These are phyloP conservation scores for Thermomucor indicae-seudaticae DNA, from an alignment of 371 early-diverging fungal genomes.

Conservation along the genomic window DNA sequence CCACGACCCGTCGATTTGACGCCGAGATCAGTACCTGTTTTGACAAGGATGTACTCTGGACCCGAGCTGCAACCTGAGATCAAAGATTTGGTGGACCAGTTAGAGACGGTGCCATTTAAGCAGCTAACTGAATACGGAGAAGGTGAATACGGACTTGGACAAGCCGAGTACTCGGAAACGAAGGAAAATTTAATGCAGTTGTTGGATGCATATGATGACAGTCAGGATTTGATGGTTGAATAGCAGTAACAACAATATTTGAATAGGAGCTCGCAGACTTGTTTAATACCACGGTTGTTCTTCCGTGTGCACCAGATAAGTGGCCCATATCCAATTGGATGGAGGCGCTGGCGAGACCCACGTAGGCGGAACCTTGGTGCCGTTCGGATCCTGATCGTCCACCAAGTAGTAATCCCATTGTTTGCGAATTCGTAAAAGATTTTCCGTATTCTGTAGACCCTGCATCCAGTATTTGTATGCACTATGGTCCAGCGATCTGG, in stretches of 20 bases:
- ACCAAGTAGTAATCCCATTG: constrained; percentile 37
- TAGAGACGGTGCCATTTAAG: constrained; percentile 27
- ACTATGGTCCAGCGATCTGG: constrained; percentile 12
- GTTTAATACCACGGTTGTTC: not conserved
- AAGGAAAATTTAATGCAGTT: constrained; percentile 46
- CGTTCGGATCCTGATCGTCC: not conserved
- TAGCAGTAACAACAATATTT: not conserved
- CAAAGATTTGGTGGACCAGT: constrained; percentile 23
- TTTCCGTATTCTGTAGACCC: constrained; percentile 23
- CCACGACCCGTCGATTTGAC: not conserved
- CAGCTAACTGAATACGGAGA: constrained; percentile 46
- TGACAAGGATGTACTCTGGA: constrained; percentile 41
- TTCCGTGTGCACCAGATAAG: constrained; percentile 9
- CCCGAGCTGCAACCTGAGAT: constrained; percentile 30
- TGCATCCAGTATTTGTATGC: constrained; percentile 40
- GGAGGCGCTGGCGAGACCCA: constrained; percentile 39
- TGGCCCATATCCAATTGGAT: constrained; percentile 41
- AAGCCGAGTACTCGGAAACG: constrained; percentile 43
- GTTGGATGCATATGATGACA: constrained; percentile 39
- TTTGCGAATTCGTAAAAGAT: constrained; percentile 20
- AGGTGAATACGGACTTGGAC: constrained; percentile 32
- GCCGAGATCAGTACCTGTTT: constrained; percentile 23
- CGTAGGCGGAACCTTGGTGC: constrained; percentile 30
- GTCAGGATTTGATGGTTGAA: constrained; percentile 13
- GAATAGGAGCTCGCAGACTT: not conserved